Base-by-base conservation (phyloP, 2,329 filamentous ascomycete species). In the Trichophyton benhamiae region DNA sequence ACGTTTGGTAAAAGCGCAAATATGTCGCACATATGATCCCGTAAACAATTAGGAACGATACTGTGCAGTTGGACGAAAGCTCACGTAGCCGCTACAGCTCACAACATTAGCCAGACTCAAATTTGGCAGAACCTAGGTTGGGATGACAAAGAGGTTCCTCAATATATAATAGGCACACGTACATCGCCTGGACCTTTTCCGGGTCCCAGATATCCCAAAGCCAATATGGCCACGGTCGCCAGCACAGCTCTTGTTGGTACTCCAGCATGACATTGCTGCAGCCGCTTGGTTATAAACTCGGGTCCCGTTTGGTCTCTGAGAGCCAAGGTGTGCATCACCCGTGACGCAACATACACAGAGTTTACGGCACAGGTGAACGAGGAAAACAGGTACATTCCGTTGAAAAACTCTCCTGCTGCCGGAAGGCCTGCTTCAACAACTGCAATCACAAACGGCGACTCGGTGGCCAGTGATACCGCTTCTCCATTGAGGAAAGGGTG, bases 301-400 rank as follows among this genome's bases (percentile, higher is more conserved):
- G 74, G 74, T 5, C 74, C 75, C 60, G 73, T 73, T 27, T 69
- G 70, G 58, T 73, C 74, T 30, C 62, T 61, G 13, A 66, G 64
- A 63, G 77, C 75, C 58, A 79, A 69, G 1, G 76, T 76, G 67
- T 78, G 76, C 13, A 78, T 66, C 6, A 76, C 67, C 53, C 77
- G 68, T 9, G 73, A 76, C 15, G 75, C 72, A 38, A 74, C 71
- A 65, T 77, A 78, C 11, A 78, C 67, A 4, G 72, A 71, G 62
- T 76, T 77, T 60, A 77, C 72, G 0, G 72, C 76, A 4, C 72
- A 72, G 0, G 74, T 74, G 25, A 72, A 71, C 0, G 76, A 75
- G 0, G 75, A 75, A 64, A 79, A 75, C 38, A 78, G 72, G 65
- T 76, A 77, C 61, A 78, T 75, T 0, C 71, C 76, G 59, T 78